A percentile compares a stretch with the other conserved stretches of the same genome.
Conservation (phyloP, 139 green algal species). For the Tetraselmis striata region DNA sequence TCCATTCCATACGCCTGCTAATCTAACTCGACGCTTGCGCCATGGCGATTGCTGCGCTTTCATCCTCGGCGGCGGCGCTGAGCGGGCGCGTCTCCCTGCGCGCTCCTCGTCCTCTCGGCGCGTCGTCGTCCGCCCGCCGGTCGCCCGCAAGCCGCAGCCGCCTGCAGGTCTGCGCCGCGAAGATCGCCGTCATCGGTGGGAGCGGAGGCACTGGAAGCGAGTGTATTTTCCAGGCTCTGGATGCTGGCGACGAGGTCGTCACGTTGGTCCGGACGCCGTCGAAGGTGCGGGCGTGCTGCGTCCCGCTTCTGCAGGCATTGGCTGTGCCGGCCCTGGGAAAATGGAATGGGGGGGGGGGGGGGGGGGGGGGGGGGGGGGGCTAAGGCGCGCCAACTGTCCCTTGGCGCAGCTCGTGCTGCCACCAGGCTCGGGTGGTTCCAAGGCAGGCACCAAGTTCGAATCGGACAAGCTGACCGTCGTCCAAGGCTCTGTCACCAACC, state of each 20-base stretch:
- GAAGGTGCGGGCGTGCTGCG: not conserved
- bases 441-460: not conserved
- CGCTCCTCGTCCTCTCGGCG: no score
- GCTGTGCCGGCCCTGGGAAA: not conserved
- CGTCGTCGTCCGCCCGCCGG: no score
- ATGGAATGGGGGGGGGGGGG: no score
- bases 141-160: no score
- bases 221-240: conserved; percentile 7
- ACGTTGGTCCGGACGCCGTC: not conserved
- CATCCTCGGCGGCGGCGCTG: no score
- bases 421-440: conserved; percentile 8
- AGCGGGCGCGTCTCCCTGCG: no score
- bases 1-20: no score
- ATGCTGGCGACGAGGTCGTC: conserved; percentile 5
- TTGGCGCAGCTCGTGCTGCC: not conserved
- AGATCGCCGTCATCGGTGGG: conserved; percentile 16
- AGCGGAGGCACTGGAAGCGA: conserved; percentile 10
- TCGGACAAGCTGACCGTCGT: conserved; percentile 16
- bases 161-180: not conserved
- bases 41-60: no score
- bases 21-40: no score
- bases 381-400: not conserved
- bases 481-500: conserved; percentile 1
- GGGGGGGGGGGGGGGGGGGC: no score
- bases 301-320: not conserved